Base-by-base conservation (phyloP, 1,284 basidiomycete genomes). In the Vanrija sp. region DNA sequence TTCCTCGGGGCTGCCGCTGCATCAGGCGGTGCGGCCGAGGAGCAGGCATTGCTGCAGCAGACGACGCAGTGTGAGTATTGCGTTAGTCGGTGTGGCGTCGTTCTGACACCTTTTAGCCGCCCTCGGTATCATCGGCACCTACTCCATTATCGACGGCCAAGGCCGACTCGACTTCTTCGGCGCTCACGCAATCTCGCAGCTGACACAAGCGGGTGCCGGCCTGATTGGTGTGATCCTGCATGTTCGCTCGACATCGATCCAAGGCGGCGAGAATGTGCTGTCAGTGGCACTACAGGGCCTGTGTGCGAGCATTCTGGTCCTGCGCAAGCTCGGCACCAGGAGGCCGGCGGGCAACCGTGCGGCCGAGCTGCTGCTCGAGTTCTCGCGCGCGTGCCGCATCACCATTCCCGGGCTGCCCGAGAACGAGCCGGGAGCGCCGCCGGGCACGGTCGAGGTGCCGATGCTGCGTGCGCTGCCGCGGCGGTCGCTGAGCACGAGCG, bases 171-270 rank as follows among this genome's bases (percentile, higher is more conserved):
- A 65, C 49, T 64, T 63, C 46, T 69, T 69, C 49, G 67, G 67
- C 7, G 67, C 66, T 8, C 67, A 69, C 51, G 66, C 67, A 52
- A 69, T 69, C 46, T 63, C 65, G 1, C 67, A 69, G 44, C 54
- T 69, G 12, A 61, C 65, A n/a, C 67, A 69, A 46, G 66, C 67
- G 3, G 67, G 66, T 21, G 66, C 65, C 1, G 67, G 67, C 16
- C 53, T 69, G 3, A 66, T 69, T 28, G 65, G 67, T n/a, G 61
- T 69, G 42, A 61, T 69, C 16, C 59, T 69, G 18, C 63, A 69
- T 44, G 62, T 69, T 3, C 59, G 66, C 12, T 57, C 58, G 5
- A 29, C 49, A 6, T 50, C 52, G 5, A 51, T 57, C 26, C 49
- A 62, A 5, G 48, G 55, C 18, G 47, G 63, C 21, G 61, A 60